Conservation (phyloP, 2,329 filamentous ascomycete genomes). For the Fusarium longipes region DNA sequence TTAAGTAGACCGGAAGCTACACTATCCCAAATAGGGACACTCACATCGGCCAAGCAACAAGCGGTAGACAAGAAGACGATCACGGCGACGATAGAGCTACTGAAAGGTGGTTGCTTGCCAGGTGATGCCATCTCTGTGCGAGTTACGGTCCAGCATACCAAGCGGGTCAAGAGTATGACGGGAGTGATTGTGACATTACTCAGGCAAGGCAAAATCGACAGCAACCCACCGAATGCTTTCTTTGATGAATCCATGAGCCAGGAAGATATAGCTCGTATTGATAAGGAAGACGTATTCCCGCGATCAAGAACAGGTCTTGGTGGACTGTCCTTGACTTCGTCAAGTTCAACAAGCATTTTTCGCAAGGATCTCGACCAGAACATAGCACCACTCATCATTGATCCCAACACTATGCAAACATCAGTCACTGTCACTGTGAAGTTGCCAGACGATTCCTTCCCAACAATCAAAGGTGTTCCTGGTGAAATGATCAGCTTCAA, state of each 20-base stretch:
- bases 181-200: conserved; percentile 94
- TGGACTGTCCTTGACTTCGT: conserved; percentile 86
- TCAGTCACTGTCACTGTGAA: conserved; percentile 85
- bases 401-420: conserved; percentile 80
- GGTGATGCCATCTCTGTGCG: conserved; percentile 85
- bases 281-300: conserved; percentile 87
- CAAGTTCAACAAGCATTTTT: conserved; percentile 90
- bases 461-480: conserved; percentile 89
- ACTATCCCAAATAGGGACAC: conserved; percentile 48
- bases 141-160: conserved; percentile 87
- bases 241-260: conserved; percentile 66
- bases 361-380: conserved; percentile 93
- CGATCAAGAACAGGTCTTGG: conserved; percentile 87
- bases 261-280: conserved; percentile 73
- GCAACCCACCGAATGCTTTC: conserved; percentile 66
- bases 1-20: conserved; percentile 63
- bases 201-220: conserved; percentile 89
- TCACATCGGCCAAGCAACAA: conserved; percentile 54
- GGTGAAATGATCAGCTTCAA: conserved; percentile 95
- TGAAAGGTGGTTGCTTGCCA: conserved; percentile 84
- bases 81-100: conserved; percentile 84
- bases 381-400: conserved; percentile 87
- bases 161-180: conserved; percentile 88
- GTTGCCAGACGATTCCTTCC: conserved; percentile 90
- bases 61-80: conserved; percentile 79